Base-by-base conservation (phyloP, 1,284 basidiomycete genomes). In the Malassezia restricta region DNA sequence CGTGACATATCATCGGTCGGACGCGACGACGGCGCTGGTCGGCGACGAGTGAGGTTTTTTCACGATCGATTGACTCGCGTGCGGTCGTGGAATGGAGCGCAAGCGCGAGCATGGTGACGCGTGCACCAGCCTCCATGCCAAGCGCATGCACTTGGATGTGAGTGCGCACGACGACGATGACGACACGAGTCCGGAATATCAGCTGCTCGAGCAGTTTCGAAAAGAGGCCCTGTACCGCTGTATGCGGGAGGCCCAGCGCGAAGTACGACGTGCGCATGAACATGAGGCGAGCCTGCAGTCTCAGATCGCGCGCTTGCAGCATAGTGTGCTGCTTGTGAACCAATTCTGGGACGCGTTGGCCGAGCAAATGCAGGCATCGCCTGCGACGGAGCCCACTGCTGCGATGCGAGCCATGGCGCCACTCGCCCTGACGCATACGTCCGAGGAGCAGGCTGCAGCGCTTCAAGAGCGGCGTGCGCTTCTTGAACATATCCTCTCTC, bases 181-280 rank as follows among this genome's bases (percentile, higher is more conserved):
- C 8, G 50, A 47, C 8, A 28, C 44, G 54, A 61, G 28, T 5
- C 61, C 61, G 1, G 51, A 55, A 5, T 63, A 63, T 40, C 53
- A 51, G 24, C 54, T 50, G 8, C 54, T 63, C 3, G 61, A 63
- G 51, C 58, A 59, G 4, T 71, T 62, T 43, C 51, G 68, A 30
- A 71, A 71, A 40, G 68, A 71, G 29, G 68, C 68, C 40, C 66
- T 71, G 46, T 71, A 64, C 37, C 63, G 68, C 30, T 49, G 58
- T 40, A 40, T 71, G 42, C 64, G 65, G 20, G 66, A 71, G 39
- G 56, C 61, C 5, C 47, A 56, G 35, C 56, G 68, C 32, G 62
- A 65, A 9, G 39, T 64, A 8, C 48, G 50, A 30, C 56, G 66
- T 7, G 37, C 58, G 20, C 47, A 67, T 33, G 35, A 33, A 1